phyloP scores from a whole-genome alignment of 345 rosid genomes.

The Camelina laxa region DNA sequence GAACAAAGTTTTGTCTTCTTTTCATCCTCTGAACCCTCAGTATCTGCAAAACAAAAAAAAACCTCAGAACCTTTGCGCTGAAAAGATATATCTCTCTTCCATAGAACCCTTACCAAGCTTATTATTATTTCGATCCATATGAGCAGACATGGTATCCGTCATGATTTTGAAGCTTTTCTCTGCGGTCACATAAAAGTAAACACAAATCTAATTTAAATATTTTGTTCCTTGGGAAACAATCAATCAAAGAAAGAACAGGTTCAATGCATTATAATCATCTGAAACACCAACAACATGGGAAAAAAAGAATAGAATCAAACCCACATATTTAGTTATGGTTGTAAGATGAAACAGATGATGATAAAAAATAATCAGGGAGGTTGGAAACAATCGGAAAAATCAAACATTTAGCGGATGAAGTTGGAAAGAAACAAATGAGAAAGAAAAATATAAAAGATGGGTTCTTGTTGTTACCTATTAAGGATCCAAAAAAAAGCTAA shows the following conservation, averaged over 20 bases:
- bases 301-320: conserved; percentile 7
- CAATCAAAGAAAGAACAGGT: conserved; percentile 20
- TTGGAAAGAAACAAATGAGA: neutral
- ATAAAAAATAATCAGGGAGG: conserved; percentile 26
- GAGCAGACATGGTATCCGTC: conserved; percentile 54
- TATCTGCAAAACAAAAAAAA: conserved; percentile 32
- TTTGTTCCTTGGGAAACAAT: conserved; percentile 37
- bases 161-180: conserved; percentile 42
- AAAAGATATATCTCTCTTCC: neutral
- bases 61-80: conserved; percentile 11
- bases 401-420: conserved; percentile 30
- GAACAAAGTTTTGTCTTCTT: conserved; percentile 74
- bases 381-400: conserved; percentile 27
- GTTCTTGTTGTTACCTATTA: conserved; percentile 38
- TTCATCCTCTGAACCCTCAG: conserved; percentile 66
- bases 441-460: neutral
- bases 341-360: neutral
- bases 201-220: no score
- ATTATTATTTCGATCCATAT: conserved; percentile 51
- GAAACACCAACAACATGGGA: neutral
- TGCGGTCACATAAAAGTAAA: conserved; percentile 39
- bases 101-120: conserved; percentile 48
- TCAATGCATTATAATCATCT: neutral
- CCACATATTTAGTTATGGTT: neutral
- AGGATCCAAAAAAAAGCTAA: conserved; percentile 32